These are phyloP conservation scores for Tilletia horrida DNA, from an alignment of 1,284 basidiomycete genomes.

Conservation along the genomic window DNA sequence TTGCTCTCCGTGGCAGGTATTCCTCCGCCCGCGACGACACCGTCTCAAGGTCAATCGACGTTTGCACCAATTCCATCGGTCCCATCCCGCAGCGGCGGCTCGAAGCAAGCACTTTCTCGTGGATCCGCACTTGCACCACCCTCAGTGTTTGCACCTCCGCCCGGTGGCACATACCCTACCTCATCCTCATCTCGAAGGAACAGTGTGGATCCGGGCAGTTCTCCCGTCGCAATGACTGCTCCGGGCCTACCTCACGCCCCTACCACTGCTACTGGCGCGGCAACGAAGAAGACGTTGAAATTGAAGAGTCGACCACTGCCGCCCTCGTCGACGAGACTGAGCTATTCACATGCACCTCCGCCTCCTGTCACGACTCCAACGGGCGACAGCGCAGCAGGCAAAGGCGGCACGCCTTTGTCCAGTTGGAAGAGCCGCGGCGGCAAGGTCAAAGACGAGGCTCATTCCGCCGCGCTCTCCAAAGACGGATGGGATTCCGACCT, in stretches of 20 bases:
- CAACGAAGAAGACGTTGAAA: conserved; percentile 8
- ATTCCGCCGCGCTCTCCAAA: neutral
- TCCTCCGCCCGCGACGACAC: neutral
- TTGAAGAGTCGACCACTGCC: conserved; percentile 9
- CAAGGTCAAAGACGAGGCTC: conserved; percentile 7
- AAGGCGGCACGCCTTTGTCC: neutral
- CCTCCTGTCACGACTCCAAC: conserved; percentile 3
- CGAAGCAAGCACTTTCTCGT: no score
- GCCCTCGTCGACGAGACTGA: neutral
- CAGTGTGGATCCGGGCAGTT: neutral
- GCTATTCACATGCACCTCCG: conserved; percentile 1
- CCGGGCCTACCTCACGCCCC: neutral
- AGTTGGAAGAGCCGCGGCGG: neutral
- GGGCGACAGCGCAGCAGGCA: neutral
- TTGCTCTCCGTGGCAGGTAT: neutral
- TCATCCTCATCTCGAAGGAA: neutral
- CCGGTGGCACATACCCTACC: neutral
- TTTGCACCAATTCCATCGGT: no score
- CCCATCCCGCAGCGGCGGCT: no score
- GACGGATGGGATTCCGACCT: conserved; percentile 49
- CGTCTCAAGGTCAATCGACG: neutral
- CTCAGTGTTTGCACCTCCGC: no score
- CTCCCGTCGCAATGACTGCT: neutral
- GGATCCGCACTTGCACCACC: no score
- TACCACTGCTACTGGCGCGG: neutral